A percentile compares a stretch with the other conserved stretches of the same genome.
phyloP scores from a whole-genome alignment of 2,329 filamentous ascomycete genomes.

The Pseudophaeomoniella oleicola region DNA sequence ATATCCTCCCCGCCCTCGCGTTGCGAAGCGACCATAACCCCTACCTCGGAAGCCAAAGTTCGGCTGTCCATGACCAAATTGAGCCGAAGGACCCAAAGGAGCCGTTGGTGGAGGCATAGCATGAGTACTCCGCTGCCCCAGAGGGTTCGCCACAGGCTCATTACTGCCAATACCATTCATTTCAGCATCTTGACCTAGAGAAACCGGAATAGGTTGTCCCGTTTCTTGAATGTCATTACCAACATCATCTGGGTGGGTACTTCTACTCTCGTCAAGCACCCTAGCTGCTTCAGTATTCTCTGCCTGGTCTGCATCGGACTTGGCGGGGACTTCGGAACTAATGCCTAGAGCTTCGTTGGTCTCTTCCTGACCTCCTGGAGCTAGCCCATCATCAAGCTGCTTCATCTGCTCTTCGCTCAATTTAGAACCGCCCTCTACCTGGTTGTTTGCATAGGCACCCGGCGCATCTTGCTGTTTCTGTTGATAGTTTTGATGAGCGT shows the following conservation, averaged over 20 bases:
- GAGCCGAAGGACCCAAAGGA: constrained; percentile 17
- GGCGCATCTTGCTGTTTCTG: constrained; percentile 12
- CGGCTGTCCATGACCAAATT: constrained; percentile 8
- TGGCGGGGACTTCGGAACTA: constrained; percentile 1
- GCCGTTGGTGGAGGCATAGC: constrained; percentile 15
- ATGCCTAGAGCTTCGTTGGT: constrained; percentile 14
- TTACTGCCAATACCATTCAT: constrained; percentile 2
- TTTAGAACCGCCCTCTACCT: constrained; percentile 6
- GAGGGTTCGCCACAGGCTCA: constrained; percentile 7
- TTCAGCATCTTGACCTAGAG: constrained; percentile 12
- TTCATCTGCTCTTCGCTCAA: constrained; percentile 7
- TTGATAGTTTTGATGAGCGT: constrained; percentile 17
- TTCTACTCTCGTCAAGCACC: constrained; percentile 4
- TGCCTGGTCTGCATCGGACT: not conserved
- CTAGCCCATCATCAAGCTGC: constrained; percentile 19
- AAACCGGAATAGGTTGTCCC: constrained; percentile 12
- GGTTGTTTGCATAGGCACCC: constrained; percentile 3
- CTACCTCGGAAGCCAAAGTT: constrained; percentile 11
- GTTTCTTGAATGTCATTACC: constrained; percentile 3
- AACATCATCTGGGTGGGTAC: constrained; percentile 2
- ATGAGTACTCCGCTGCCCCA: constrained; percentile 7
- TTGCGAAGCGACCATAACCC: constrained; percentile 28
- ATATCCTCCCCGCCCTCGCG: constrained; percentile 21
- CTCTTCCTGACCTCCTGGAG: constrained; percentile 19
- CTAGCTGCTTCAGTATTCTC: no score